Evolutionary conservation across 331 rosid genomes (phyloP), one percentile per base, ranked within the genome.

Genomic region (Erythrophleum ivorense): DNA sequence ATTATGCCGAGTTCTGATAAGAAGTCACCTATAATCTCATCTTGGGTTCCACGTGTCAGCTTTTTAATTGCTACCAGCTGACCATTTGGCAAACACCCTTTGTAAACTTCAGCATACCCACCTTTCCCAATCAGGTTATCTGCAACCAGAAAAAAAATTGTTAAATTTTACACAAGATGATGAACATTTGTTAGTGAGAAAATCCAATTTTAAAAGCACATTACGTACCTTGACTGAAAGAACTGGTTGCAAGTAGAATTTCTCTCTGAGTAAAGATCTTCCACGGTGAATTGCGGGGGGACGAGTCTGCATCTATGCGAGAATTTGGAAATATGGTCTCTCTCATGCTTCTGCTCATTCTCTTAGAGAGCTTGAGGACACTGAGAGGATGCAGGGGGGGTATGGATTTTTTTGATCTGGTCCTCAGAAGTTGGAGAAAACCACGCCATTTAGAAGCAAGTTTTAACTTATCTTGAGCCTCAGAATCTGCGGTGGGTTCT

Each of bases 61-160:
- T 84, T 68, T 40, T 94, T 94, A 79, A 94, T 73, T 48, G 98
- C 97, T 81, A 94, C 92, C 1, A 89, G 83, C 58, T 84, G 89
- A 67, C 87, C 83, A 85, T 89, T 86, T 82, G 80, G 66, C 79
- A 94, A 81, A 85, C 93, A 79, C 73, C 98, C 98, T 84, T 80
- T 90, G 89, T 87, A 94, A 50, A 94, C 93, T 75, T 92, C 94
- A 60, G 97, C 94, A 87, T 94, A 92, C 77, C 98, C 98, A 38
- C 98, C 98, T 68, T 94, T 94, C 55, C 98, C 98, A 79, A 94
- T 92, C 68, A 87, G 77, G 73, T 92, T 92, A 52, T 92, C 97
- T 94, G 80, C 81, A 87, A 50, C 55, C 69, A 50, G 73, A 73
- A 74, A 24, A 71, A 78, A 76, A 60, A 38, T 12, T 13, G 40